Percentiles rank a stretch among this genome's conserved stretches.
phyloP scores from a whole-genome alignment of 106 monocot species.

The Agapanthus africanus region DNA sequence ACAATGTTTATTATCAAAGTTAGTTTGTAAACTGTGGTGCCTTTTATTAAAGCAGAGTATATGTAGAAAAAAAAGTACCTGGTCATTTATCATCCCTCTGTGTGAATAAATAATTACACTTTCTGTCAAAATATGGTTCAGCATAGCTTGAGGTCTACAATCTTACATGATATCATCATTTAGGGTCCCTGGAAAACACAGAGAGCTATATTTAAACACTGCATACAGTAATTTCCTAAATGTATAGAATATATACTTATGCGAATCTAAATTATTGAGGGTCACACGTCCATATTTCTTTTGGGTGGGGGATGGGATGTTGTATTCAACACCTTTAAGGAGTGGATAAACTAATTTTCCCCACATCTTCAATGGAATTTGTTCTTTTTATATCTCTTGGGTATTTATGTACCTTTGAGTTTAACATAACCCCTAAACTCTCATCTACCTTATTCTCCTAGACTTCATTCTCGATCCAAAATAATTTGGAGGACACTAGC shows the following conservation, averaged over 20 bases:
- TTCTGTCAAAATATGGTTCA: neutral
- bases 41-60: neutral
- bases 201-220: neutral
- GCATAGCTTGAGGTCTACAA: neutral
- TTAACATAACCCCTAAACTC: too few species aligned
- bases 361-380: neutral
- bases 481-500: too few species aligned
- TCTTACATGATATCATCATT: neutral
- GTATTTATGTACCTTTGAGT: too few species aligned
- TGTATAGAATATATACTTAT: neutral
- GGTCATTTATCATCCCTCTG: neutral
- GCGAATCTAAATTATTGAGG: neutral
- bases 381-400: too few species aligned
- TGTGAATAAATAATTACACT: neutral
- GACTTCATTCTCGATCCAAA: too few species aligned
- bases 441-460: neutral
- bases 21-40: neutral
- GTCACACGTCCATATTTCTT: neutral
- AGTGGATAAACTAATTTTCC: neutral
- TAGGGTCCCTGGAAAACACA: neutral
- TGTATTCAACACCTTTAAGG: neutral
- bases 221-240: neutral
- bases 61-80: neutral
- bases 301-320: neutral
- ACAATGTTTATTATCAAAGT: neutral